Evolutionary conservation across 495 filamentous ascomycete species (phyloP).

Genomic region (Pyrenopolyporus hunteri): DNA sequence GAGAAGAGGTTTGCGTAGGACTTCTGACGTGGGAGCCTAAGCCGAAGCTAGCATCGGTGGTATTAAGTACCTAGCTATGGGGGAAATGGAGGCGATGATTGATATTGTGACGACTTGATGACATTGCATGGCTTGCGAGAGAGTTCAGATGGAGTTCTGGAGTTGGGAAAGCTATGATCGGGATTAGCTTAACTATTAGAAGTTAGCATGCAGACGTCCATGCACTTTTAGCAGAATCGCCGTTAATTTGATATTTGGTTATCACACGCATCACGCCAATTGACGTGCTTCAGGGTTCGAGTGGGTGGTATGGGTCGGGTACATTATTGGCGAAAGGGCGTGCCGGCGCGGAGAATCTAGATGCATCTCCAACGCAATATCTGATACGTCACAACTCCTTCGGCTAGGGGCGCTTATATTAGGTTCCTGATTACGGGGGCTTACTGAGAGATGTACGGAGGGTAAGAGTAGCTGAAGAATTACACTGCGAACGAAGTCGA

Average conservation of each 20-base stretch:
- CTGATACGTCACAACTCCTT: not conserved
- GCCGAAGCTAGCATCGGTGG: too few relatives aligned
- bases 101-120: conserved; percentile 25
- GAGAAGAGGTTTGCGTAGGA: conserved; percentile 47
- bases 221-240: not conserved
- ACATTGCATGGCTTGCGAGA: conserved; percentile 26
- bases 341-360: conserved; percentile 7
- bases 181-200: not conserved
- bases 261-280: conserved; percentile 18
- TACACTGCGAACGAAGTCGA: too few relatives aligned
- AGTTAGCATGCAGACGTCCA: not conserved
- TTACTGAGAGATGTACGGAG: too few relatives aligned
- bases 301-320: too few relatives aligned
- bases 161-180: not conserved
- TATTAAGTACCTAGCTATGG: not conserved
- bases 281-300: conserved; percentile 14
- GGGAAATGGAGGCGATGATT: conserved; percentile 1
- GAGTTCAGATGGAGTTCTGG: conserved; percentile 23
- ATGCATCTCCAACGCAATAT: not conserved
- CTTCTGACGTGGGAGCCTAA: not conserved
- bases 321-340: not conserved
- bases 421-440: too few relatives aligned
- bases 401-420: not conserved
- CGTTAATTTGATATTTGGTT: not conserved
- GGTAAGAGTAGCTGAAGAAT: too few relatives aligned